A percentile compares a stretch with the other conserved stretches of the same genome.
Conservation (phyloP, 306 rosid genomes). For the Prosopis cineraria region DNA sequence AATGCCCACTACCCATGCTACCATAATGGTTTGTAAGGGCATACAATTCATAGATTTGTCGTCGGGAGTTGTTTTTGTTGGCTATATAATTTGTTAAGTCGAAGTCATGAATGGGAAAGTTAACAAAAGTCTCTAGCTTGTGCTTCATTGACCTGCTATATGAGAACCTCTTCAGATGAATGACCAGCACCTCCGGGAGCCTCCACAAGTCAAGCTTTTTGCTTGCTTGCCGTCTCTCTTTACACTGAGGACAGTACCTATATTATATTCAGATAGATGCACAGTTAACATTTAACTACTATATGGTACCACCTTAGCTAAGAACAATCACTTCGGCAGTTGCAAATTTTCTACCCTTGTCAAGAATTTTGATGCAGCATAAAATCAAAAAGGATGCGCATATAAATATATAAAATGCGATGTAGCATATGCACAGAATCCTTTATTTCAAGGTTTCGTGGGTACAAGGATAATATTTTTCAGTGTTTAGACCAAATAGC, state of each 20-base stretch:
- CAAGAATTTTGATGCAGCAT: background rate
- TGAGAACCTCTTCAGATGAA: constrained; percentile 95
- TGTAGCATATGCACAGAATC: background rate
- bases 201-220: constrained; percentile 98
- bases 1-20: constrained; percentile 99
- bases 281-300: constrained; percentile 25
- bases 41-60: constrained; percentile 82
- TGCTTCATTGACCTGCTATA: constrained; percentile 99
- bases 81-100: constrained; percentile 91
- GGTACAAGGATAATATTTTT: background rate
- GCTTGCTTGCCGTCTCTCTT: constrained; percentile 96
- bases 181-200: constrained; percentile 95
- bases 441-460: constrained; percentile 14
- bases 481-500: constrained; percentile 5
- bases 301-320: background rate
- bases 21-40: constrained; percentile 96
- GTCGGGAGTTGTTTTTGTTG: constrained; percentile 74
- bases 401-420: constrained; percentile 20
- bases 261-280: constrained; percentile 33
- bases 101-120: constrained; percentile 91
- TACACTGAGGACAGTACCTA: constrained; percentile 93
- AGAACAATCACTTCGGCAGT: background rate
- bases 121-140: constrained; percentile 89
- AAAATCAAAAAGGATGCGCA: background rate
- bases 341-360: background rate